phyloP scores from a whole-genome alignment of 139 green algal species.

The Trebouxia sp. region DNA sequence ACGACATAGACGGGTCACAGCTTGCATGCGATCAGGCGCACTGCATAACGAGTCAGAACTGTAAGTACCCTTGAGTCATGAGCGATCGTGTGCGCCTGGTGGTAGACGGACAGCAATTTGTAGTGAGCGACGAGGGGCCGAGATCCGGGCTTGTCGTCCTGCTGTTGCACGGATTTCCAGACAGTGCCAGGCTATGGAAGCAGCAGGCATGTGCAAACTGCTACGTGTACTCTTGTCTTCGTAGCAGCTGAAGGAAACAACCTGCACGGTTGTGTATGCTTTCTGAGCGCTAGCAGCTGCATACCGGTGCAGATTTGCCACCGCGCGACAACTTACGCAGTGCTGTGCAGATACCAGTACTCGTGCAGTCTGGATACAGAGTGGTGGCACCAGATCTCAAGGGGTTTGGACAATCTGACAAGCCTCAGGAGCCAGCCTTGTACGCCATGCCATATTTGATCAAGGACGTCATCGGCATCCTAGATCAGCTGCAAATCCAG shows the following conservation, averaged over 20 bases:
- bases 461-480: constrained; percentile 13
- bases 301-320: no score
- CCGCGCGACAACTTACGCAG: not conserved
- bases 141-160: not conserved
- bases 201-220: not conserved
- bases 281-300: no score
- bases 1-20: no score
- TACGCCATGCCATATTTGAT: constrained; percentile 10
- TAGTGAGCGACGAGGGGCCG: not conserved
- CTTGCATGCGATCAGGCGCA: no score
- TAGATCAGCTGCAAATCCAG: constrained; percentile 13
- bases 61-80: not conserved
- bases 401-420: constrained; percentile 29
- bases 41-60: not conserved
- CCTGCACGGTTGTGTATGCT: no score
- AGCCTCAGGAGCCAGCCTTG: not conserved
- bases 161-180: constrained; percentile 31
- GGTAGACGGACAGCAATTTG: not conserved
- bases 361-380: constrained; percentile 28
- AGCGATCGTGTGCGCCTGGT: not conserved
- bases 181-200: constrained; percentile 28
- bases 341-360: constrained; percentile 21
- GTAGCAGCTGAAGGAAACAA: not conserved
- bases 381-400: constrained; percentile 34
- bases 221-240: not conserved